Evolutionary conservation across 169 alveolate species (phyloP).

Genomic region (Cryptosporidium parvum): DNA sequence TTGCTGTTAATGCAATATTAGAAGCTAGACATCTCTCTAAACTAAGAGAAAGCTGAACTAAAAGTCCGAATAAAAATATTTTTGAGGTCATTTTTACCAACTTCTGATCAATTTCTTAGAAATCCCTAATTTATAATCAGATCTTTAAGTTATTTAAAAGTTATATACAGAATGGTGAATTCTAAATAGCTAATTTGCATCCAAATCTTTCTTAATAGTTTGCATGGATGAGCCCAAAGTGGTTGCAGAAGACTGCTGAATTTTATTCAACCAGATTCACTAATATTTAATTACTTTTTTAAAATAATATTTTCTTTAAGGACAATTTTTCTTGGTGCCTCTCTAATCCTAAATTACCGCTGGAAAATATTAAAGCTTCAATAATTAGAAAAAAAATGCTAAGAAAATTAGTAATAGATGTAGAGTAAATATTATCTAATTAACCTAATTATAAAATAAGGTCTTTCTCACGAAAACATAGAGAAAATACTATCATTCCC

Average conservation of each 20-base stretch:
- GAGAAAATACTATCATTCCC: background rate
- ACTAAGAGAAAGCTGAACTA: background rate
- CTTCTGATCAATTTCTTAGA: background rate
- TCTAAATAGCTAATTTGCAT: background rate
- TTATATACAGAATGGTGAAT: background rate
- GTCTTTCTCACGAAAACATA: background rate
- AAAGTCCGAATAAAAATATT: background rate
- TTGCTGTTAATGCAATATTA: background rate
- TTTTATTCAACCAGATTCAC: background rate
- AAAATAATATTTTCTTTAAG: background rate
- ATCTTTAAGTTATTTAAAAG: too few relatives aligned
- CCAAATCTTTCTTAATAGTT: background rate
- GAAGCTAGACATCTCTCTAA: background rate
- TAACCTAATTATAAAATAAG: background rate
- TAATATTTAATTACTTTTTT: background rate
- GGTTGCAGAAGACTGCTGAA: background rate
- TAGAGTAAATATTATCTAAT: background rate
- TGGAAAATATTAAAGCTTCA: background rate
- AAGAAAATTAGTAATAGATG: background rate
- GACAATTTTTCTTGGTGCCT: background rate
- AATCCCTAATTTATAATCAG: background rate
- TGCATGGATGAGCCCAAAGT: background rate
- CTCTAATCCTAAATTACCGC: background rate
- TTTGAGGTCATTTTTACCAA: background rate
- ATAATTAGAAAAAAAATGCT: background rate